A percentile compares a stretch with the other conserved stretches of the same genome.
phyloP scores from a whole-genome alignment of 2,329 filamentous ascomycete species.

The Colletotrichum paranaense region DNA sequence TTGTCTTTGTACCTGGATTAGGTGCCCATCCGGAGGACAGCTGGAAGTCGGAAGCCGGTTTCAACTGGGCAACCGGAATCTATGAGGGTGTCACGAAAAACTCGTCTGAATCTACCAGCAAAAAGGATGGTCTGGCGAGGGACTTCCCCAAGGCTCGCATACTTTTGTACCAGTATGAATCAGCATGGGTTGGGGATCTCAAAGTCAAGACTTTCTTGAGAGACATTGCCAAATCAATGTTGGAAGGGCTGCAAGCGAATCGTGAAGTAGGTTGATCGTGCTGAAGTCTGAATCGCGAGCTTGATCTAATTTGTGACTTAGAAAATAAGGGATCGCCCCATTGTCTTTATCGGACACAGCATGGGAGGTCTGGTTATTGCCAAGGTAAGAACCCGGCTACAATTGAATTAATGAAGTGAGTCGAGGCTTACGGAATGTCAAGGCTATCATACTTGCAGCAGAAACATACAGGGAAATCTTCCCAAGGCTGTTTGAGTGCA shows the following conservation, averaged over 20 bases:
- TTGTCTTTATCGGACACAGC: slow-evolving; percentile 55
- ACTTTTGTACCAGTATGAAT: slow-evolving; percentile 55
- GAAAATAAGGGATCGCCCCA: slow-evolving; percentile 44
- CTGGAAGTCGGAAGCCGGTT: slow-evolving; percentile 51
- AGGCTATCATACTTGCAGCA: slow-evolving; percentile 41
- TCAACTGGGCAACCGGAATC: slow-evolving; percentile 52
- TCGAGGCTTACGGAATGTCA: not conserved
- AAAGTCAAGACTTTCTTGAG: slow-evolving; percentile 55
- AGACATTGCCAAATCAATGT: slow-evolving; percentile 50
- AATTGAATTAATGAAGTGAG: not conserved
- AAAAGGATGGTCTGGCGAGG: slow-evolving; percentile 46
- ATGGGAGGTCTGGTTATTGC: slow-evolving; percentile 58
- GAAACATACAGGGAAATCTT: slow-evolving; percentile 49
- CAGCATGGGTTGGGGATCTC: slow-evolving; percentile 51
- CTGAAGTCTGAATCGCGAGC: fast-evolving
- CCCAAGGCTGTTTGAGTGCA: slow-evolving; percentile 52
- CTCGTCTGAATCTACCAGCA: slow-evolving; percentile 47
- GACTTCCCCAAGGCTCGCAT: slow-evolving; percentile 54
- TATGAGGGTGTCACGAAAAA: slow-evolving; percentile 48
- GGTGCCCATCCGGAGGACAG: slow-evolving; percentile 52
- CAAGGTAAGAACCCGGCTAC: slow-evolving; percentile 45
- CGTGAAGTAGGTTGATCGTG: slow-evolving; percentile 45
- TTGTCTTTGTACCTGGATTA: slow-evolving; percentile 54
- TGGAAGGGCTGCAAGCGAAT: slow-evolving; percentile 47
- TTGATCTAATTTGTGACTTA: not conserved